phyloP scores from a whole-genome alignment of 306 rosid species.

The Pachyrhizus erosus region DNA sequence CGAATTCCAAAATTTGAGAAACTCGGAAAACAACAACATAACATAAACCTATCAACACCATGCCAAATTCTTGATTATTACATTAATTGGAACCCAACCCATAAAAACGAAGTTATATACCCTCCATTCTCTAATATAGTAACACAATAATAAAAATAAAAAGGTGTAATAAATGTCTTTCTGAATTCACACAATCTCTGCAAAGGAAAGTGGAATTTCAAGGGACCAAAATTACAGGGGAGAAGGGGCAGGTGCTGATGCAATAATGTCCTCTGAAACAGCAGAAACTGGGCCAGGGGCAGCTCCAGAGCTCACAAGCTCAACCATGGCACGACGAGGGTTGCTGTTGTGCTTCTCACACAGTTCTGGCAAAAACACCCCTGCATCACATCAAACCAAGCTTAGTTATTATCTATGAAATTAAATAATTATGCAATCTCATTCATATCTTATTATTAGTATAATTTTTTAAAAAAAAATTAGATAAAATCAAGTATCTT shows the following conservation, averaged over 20 bases:
- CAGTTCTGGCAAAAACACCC: constrained; percentile 73
- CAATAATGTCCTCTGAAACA: constrained; percentile 16
- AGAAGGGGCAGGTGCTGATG: constrained; percentile 42
- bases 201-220: constrained; percentile 6
- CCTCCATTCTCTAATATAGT: neutral
- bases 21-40: neutral
- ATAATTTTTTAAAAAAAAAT: too few relatives aligned
- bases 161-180: neutral
- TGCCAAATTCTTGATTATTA: constrained; percentile 1
- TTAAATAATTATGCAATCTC: too few relatives aligned
- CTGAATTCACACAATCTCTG: constrained; percentile 6
- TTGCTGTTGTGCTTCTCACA: constrained; percentile 60
- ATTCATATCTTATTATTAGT: too few relatives aligned
- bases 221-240: constrained; percentile 23
- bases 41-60: neutral
- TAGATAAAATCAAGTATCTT: too few relatives aligned
- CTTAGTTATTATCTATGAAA: constrained; percentile 4
- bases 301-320: constrained; percentile 68
- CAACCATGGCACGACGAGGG: constrained; percentile 75
- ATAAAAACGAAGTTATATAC: constrained; percentile 14
- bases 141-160: neutral
- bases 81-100: neutral
- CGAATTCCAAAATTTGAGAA: constrained; percentile 1
- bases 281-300: constrained; percentile 53
- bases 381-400: constrained; percentile 43